These are phyloP conservation scores for Pisolithus marmoratus DNA, from an alignment of 768 basidiomycete genomes.

Conservation along the genomic window DNA sequence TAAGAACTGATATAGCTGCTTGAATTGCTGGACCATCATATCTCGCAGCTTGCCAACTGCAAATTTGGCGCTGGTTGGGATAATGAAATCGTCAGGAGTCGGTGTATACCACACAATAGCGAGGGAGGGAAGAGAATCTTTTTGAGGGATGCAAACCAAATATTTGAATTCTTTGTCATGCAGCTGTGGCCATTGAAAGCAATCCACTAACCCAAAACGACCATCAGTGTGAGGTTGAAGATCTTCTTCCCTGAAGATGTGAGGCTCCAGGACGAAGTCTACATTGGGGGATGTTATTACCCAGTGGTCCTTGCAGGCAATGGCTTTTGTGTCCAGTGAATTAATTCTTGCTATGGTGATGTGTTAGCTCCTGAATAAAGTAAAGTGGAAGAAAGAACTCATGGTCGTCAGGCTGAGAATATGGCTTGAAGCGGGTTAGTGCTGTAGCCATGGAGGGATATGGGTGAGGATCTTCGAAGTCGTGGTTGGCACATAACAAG, in stretches of 20 bases:
- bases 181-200: conserved; percentile 4
- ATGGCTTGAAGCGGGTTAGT: too few relatives aligned
- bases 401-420: neutral
- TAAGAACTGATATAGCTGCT: too few relatives aligned
- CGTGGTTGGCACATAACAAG: too few relatives aligned
- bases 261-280: conserved; percentile 1
- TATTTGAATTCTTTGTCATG: neutral
- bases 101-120: too few relatives aligned
- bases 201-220: neutral
- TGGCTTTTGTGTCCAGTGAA: neutral
- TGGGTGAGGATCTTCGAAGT: too few relatives aligned
- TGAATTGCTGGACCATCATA: too few relatives aligned
- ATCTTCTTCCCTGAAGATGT: neutral
- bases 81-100: too few relatives aligned
- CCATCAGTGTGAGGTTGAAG: neutral
- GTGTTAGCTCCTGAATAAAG: neutral
- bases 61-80: too few relatives aligned
- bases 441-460: too few relatives aligned
- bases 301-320: neutral
- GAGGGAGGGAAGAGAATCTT: conserved; percentile 1
- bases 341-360: neutral
- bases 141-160: neutral
- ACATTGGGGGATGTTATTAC: conserved; percentile 4
- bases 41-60: too few relatives aligned
- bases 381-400: neutral